Evolutionary conservation across 306 rosid genomes (phyloP), one percentile per base, ranked within the genome.

Genomic region (Cajanus cajan): DNA sequence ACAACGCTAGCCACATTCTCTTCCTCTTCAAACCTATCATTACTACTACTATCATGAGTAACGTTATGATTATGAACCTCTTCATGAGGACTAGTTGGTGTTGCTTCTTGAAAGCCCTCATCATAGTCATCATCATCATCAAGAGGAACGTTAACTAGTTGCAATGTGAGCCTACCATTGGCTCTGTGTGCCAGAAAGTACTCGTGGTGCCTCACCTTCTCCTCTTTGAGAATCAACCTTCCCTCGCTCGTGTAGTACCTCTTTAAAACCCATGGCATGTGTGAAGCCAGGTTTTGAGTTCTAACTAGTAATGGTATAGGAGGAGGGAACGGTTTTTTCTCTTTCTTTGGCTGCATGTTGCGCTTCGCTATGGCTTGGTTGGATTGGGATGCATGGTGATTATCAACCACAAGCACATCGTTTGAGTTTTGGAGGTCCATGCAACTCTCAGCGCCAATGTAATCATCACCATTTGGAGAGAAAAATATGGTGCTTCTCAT

Each of bases 91-190:
- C 31, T 34, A 7, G 50, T n/a, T 76, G 71, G n/a, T 14, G 18
- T 0, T 59, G 18, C 50, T 37, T 18, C 58, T 15, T 22, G 28
- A 1, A 28, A 25, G 16, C 18, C 34, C 0, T 51, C 7, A 2
- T 55, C 44, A 0, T 67, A 19, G 0, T 57, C 78, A 4, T 28
- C 31, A 28, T 28, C 31, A 28, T 28, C 31, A 28, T 82, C 81
- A 5, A 87, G 39, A 0, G 83, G 86, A 64, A 61, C 68, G 6
- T 61, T 31, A 28, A 94, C 89, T 9, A 91, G 91, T 22, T 91
- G 87, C 80, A 91, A 78, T 9, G 88, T 91, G 47, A 94, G 94
- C 8, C 97, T 80, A 5, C 97, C 98, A 70, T 90, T 79, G 40
- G 89, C 91, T 73, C 96, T 77, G 19, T 92, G 90, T 0, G 86